phyloP scores from a whole-genome alignment of 768 basidiomycete genomes.

The Pleurotus pulmonarius region DNA sequence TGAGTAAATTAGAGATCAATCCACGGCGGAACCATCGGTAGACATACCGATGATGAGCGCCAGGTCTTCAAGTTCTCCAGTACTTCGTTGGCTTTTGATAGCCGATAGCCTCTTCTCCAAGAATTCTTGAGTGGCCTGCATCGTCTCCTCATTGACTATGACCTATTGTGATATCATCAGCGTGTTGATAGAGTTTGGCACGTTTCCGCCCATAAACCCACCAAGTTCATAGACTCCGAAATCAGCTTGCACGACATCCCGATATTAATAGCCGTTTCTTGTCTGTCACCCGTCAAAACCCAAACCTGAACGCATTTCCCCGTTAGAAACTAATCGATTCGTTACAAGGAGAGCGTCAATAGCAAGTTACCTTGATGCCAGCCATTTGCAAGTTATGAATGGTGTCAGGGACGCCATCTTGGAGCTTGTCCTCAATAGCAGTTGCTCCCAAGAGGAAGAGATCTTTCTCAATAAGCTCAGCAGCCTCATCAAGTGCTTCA shows the following conservation, averaged over 20 bases:
- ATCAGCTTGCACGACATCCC: slow-evolving; percentile 97
- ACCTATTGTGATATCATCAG: slow-evolving; percentile 46
- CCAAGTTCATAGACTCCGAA: slow-evolving; percentile 97
- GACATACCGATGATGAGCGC: slow-evolving; percentile 87
- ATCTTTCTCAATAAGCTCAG: slow-evolving; percentile 95
- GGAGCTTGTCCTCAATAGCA: slow-evolving; percentile 97
- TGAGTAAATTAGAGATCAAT: slow-evolving; percentile 8
- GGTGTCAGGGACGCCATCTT: slow-evolving; percentile 97
- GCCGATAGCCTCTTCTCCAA: slow-evolving; percentile 85
- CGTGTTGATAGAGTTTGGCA: too few species aligned
- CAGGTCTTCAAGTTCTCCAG: slow-evolving; percentile 92
- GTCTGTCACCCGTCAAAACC: slow-evolving; percentile 97
- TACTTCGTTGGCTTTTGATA: slow-evolving; percentile 88
- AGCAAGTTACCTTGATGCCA: slow-evolving; percentile 73
- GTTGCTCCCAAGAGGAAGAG: slow-evolving; percentile 92
- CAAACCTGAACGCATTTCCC: slow-evolving; percentile 56
- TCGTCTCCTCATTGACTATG: slow-evolving; percentile 88
- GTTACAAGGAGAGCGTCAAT: background rate
- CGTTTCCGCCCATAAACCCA: slow-evolving; percentile 25
- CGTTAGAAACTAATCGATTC: too few species aligned
- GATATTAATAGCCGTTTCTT: slow-evolving; percentile 99
- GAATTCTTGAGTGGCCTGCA: slow-evolving; percentile 80
- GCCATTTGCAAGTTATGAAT: slow-evolving; percentile 98
- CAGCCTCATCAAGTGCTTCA: slow-evolving; percentile 91
- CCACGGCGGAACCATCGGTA: background rate